phyloP scores from a whole-genome alignment of 2,329 filamentous ascomycete species.

The Epichloe sp. region DNA sequence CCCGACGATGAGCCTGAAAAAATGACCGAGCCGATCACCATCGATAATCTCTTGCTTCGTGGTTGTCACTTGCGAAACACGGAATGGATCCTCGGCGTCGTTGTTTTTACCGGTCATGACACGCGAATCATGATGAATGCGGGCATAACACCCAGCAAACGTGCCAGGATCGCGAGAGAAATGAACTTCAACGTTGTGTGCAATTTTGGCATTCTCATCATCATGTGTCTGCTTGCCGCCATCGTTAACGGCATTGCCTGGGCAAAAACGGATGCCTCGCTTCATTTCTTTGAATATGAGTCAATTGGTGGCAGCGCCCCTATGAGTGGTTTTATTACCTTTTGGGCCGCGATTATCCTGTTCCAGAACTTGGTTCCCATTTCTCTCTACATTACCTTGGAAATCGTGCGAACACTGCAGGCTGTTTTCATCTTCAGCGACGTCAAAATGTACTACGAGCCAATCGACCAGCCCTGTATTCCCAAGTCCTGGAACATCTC shows the following conservation, averaged over 20 bases:
- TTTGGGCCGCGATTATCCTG: constrained; percentile 86
- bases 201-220: constrained; percentile 82
- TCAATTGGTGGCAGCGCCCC: constrained; percentile 62
- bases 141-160: constrained; percentile 87
- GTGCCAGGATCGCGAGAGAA: constrained; percentile 78
- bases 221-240: constrained; percentile 78
- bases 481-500: constrained; percentile 99
- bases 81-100: constrained; percentile 86
- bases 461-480: constrained; percentile 85
- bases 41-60: constrained; percentile 89
- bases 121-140: constrained; percentile 99
- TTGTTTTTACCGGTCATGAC: constrained; percentile 88
- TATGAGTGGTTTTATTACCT: constrained; percentile 87
- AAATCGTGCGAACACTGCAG: constrained; percentile 87
- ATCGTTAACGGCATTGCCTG: constrained; percentile 78
- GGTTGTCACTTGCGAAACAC: constrained; percentile 92
- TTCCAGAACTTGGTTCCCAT: constrained; percentile 99
- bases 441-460: constrained; percentile 91
- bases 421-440: constrained; percentile 98
- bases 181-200: constrained; percentile 96
- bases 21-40: constrained; percentile 90
- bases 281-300: constrained; percentile 73
- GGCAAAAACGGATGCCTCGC: constrained; percentile 59
- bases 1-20: constrained; percentile 48
- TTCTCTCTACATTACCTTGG: constrained; percentile 91